These are phyloP conservation scores for Pterocarpus santalinus DNA, from an alignment of 306 rosid genomes.

Conservation along the genomic window DNA sequence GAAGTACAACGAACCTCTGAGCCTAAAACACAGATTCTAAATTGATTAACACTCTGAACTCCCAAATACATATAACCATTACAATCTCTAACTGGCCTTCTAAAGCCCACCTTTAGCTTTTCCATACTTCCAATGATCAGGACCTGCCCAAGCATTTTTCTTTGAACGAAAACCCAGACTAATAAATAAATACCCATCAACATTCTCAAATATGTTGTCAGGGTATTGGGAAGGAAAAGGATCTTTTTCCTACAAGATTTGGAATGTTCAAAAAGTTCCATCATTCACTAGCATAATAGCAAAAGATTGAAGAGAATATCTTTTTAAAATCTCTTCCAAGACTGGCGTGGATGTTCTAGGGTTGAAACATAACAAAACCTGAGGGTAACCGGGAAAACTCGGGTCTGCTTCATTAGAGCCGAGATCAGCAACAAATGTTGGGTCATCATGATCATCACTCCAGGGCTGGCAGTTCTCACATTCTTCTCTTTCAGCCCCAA, in stretches of 20 bases:
- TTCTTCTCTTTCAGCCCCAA: conserved; percentile 60
- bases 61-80: conserved; percentile 30
- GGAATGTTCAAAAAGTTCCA: conserved; percentile 37
- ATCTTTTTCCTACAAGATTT: conserved; percentile 68
- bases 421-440: conserved; percentile 56
- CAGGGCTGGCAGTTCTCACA: conserved; percentile 62
- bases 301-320: conserved; percentile 28
- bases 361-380: conserved; percentile 60
- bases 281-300: conserved; percentile 6
- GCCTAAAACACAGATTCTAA: conserved; percentile 52
- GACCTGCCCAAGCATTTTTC: conserved; percentile 97
- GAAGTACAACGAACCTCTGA: conserved; percentile 62
- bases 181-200: conserved; percentile 74
- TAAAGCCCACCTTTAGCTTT: conserved; percentile 73
- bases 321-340: conserved; percentile 34
- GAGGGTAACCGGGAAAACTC: conserved; percentile 64
- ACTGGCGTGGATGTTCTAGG: conserved; percentile 16
- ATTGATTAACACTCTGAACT: conserved; percentile 36
- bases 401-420: conserved; percentile 67
- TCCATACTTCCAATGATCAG: conserved; percentile 91
- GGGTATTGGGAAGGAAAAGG: conserved; percentile 56
- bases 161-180: conserved; percentile 81
- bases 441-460: conserved; percentile 72
- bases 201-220: conserved; percentile 70
- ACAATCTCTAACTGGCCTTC: conserved; percentile 11